Evolutionary conservation across 352 stramenopile genomes (phyloP), one percentile per base, ranked within the genome.

Genomic region (Pythium grandisporangium): DNA sequence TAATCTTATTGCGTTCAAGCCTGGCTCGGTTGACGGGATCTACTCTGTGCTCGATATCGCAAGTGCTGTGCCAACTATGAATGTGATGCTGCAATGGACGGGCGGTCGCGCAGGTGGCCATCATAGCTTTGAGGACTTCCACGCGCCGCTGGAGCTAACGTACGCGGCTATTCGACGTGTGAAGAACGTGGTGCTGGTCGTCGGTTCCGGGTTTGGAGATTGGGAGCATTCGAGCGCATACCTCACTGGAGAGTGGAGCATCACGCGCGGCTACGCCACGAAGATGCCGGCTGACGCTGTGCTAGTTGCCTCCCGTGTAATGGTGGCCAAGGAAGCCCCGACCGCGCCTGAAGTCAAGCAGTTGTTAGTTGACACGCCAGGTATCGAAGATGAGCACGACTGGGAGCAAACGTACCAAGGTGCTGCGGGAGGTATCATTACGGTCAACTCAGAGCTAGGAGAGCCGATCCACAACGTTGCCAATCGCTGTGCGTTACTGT

Each of bases 91-190:
- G 16, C 80, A 93, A 62, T 95, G 83, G 80, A 93, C 83, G 30
- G 81, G 77, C 8, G 78, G 80, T 30, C 80, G 80, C 24, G 83
- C 77, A 20, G 80, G 83, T 58, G 80, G 83, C 11, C 83, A 93
- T 58, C 80, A 95, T 65, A 91, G 75, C 47, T 93, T 89, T 25
- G 80, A 95, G 49, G 80, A 95, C 56, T 91, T 95, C 45, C 83
- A 93, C 59, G 38, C 70, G 26, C 78, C 83, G 7, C 61, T 95
- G 8, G 65, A 83, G 24, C 53, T 58, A 14, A 76, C 72, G 39
- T 93, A 93, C 56, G 74, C 61, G 10, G 76, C 68, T 10, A 90
- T 95, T 37, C 80, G 76, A 37, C 66, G 73, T 20, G 61, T 84
- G 11, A 37, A 61, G n/a, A 95, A 92, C 43, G 66, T 93, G 29